Conservation (phyloP, 176 grass and related monocot genomes). For the Cocos nucifera region DNA sequence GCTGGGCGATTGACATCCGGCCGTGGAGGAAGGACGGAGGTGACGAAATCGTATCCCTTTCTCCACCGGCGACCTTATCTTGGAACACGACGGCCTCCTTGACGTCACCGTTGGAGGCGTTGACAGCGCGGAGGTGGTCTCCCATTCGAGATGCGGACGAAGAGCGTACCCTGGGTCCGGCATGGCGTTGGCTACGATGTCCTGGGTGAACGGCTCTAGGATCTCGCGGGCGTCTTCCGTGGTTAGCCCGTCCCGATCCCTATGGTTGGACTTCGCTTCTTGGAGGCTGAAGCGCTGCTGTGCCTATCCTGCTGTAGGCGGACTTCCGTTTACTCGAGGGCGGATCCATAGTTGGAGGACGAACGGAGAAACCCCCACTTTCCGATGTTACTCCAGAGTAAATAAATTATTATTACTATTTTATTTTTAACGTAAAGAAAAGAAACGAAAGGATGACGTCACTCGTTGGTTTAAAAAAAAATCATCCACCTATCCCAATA, state of each 20-base stretch:
- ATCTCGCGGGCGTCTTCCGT: constrained; percentile 57
- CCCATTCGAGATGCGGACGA: constrained; percentile 71
- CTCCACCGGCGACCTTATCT: constrained; percentile 67
- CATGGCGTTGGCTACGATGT: constrained; percentile 51
- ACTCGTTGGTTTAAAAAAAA: too few relatives aligned
- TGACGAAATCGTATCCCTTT: constrained; percentile 89
- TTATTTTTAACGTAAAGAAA: too few relatives aligned
- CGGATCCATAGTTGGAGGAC: too few relatives aligned
- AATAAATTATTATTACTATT: too few relatives aligned
- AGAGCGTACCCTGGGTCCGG: constrained; percentile 67
- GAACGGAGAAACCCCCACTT: too few relatives aligned
- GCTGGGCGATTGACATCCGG: constrained; percentile 79
- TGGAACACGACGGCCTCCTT: constrained; percentile 74
- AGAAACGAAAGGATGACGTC: too few relatives aligned
- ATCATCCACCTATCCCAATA: too few relatives aligned
- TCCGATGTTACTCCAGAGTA: too few relatives aligned
- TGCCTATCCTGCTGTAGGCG: too few relatives aligned
- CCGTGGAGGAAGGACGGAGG: constrained; percentile 67
- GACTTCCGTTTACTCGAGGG: too few relatives aligned
- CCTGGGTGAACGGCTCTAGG: constrained; percentile 62
- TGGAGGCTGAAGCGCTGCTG: not conserved
- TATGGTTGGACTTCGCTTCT: too few relatives aligned
- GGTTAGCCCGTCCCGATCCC: constrained; percentile 27
- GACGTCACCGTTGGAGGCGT: constrained; percentile 59
- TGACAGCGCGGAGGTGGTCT: constrained; percentile 65